These are phyloP conservation scores for Calamus simplicifolius DNA, from an alignment of 176 grass and related monocot genomes.

Conservation along the genomic window DNA sequence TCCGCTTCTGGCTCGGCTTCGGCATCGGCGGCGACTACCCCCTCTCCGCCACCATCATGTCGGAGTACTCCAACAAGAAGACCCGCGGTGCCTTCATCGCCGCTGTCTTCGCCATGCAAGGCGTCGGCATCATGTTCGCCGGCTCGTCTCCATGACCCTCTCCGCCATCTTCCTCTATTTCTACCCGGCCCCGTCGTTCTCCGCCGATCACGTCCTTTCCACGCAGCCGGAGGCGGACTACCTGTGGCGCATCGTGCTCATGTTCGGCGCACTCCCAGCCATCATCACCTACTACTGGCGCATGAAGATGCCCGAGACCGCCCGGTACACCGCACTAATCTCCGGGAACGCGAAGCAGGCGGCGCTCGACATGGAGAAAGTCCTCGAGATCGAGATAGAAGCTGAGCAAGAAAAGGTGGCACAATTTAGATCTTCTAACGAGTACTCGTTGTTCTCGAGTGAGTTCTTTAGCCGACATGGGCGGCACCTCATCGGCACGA, in stretches of 20 bases:
- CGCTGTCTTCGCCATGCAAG: too few relatives aligned
- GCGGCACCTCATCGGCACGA: conserved; percentile 21
- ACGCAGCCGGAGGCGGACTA: conserved; percentile 17
- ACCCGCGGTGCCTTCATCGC: conserved; percentile 26
- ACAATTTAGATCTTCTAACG: conserved; percentile 26
- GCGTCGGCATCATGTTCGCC: conserved; percentile 31
- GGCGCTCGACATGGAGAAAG: conserved; percentile 23
- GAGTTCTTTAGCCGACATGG: conserved; percentile 24
- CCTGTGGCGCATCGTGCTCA: conserved; percentile 37
- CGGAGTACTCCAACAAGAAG: conserved; percentile 56
- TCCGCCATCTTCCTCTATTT: conserved; percentile 22
- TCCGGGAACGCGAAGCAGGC: conserved; percentile 25
- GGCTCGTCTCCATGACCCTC: conserved; percentile 42
- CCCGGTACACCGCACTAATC: conserved; percentile 3
- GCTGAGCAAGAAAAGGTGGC: conserved; percentile 17
- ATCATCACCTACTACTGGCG: conserved; percentile 13
- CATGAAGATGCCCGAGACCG: conserved; percentile 11
- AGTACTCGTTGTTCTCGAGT: conserved; percentile 6
- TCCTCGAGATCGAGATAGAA: conserved; percentile 21
- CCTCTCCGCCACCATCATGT: conserved; percentile 26
- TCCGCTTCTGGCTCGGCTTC: conserved; percentile 4
- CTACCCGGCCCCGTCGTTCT: conserved; percentile 13
- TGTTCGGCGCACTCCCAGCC: conserved; percentile 33
- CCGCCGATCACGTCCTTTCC: neutral
- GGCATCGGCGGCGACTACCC: too few relatives aligned